phyloP scores from a whole-genome alignment of 2,329 filamentous ascomycete species.

The Talaromyces sp. region DNA sequence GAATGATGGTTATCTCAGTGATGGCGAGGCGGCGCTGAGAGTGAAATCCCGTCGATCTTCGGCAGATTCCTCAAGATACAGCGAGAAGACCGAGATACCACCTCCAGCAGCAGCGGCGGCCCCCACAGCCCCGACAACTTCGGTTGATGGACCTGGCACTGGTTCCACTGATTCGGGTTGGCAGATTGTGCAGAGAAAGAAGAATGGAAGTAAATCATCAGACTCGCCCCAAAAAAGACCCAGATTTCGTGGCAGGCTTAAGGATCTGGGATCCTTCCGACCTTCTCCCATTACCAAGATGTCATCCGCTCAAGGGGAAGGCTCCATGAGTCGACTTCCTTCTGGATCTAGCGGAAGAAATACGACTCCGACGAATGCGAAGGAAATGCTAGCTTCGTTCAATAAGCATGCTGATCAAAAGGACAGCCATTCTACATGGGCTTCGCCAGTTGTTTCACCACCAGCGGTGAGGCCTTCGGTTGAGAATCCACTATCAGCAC shows the following conservation, averaged over 20 bases:
- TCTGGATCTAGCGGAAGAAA: conserved; percentile 20
- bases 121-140: conserved; percentile 13
- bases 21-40: conserved; percentile 28
- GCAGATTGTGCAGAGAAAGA: conserved; percentile 30
- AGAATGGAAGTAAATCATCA: conserved; percentile 6
- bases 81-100: conserved; percentile 30
- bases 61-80: conserved; percentile 27
- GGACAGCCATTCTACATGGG: conserved; percentile 35
- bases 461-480: conserved; percentile 19
- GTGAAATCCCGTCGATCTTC: conserved; percentile 24
- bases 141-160: not conserved
- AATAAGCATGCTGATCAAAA: conserved; percentile 28
- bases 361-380: conserved; percentile 35
- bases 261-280: conserved; percentile 22
- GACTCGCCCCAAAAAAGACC: conserved; percentile 19
- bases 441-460: conserved; percentile 30
- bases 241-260: conserved; percentile 13
- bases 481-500: conserved; percentile 19
- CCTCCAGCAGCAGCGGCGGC: conserved; percentile 18
- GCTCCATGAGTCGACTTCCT: conserved; percentile 27
- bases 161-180: conserved; percentile 29
- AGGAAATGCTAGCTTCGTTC: conserved; percentile 37
- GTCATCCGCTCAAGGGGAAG: conserved; percentile 30
- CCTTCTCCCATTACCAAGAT: conserved; percentile 25
- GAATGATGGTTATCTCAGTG: conserved; percentile 35